These are phyloP conservation scores for Haematococcus sp. DNA, from an alignment of 139 green algal genomes.

Conservation along the genomic window DNA sequence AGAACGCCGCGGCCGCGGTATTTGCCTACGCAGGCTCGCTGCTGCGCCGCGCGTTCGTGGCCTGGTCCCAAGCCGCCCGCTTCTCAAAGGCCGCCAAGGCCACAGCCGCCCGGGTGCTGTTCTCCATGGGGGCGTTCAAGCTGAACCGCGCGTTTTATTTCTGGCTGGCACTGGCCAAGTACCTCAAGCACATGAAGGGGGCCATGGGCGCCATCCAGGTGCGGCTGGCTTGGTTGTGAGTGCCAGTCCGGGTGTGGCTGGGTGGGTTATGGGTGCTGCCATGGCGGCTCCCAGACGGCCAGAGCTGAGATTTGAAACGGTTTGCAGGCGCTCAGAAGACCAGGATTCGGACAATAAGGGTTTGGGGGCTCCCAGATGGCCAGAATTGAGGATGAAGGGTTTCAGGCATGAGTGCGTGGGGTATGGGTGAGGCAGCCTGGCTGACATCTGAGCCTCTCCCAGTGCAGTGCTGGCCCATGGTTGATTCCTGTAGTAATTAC, in stretches of 20 bases:
- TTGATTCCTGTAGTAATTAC: too few relatives aligned
- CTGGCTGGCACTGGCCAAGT: constrained; percentile 21
- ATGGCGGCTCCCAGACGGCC: too few relatives aligned
- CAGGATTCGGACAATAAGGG: too few relatives aligned
- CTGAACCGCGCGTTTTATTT: constrained; percentile 17
- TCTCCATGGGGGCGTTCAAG: constrained; percentile 12
- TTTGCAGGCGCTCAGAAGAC: too few relatives aligned
- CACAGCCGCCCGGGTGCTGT: constrained; percentile 6
- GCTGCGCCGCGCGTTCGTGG: constrained; percentile 20
- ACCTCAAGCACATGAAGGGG: constrained; percentile 22
- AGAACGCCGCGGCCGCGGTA: constrained; percentile 1
- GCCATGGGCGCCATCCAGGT: constrained; percentile 16
- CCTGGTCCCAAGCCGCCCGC: constrained; percentile 11
- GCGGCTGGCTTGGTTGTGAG: constrained; percentile 8
- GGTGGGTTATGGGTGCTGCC: background rate
- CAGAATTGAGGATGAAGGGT: too few relatives aligned
- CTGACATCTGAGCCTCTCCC: too few relatives aligned
- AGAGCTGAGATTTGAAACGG: too few relatives aligned
- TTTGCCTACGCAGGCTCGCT: constrained; percentile 22
- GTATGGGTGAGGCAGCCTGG: too few relatives aligned
- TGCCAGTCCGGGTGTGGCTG: constrained; percentile 1
- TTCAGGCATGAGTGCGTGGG: too few relatives aligned
- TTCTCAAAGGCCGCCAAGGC: background rate
- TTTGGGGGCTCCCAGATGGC: too few relatives aligned
- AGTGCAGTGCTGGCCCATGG: too few relatives aligned